Evolutionary conservation across 2,329 filamentous ascomycete species (phyloP).

Genomic region (Monosporascus sp.): DNA sequence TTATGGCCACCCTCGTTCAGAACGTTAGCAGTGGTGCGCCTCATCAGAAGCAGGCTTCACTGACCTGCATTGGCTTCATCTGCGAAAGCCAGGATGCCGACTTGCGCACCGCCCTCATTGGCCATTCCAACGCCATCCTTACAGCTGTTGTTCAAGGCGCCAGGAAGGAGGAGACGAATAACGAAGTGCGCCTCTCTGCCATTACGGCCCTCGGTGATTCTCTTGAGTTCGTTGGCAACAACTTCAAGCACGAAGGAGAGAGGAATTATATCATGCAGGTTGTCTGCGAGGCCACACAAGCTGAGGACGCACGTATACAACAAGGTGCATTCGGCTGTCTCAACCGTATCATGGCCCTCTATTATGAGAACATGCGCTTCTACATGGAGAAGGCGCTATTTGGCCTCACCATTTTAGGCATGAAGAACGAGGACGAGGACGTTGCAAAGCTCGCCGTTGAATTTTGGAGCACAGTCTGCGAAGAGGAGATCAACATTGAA

Average conservation of each 20-base stretch:
- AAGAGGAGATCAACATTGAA: constrained; percentile 96
- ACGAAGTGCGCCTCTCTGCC: constrained; percentile 85
- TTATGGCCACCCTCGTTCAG: constrained; percentile 84
- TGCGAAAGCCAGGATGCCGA: constrained; percentile 93
- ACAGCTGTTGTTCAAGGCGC: constrained; percentile 97
- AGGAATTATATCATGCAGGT: constrained; percentile 99
- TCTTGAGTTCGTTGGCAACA: constrained; percentile 94
- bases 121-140: constrained; percentile 94
- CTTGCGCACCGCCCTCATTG: constrained; percentile 71
- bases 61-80: constrained; percentile 96
- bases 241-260: constrained; percentile 98
- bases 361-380: constrained; percentile 99
- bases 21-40: constrained; percentile 85
- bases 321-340: constrained; percentile 94
- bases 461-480: constrained; percentile 99
- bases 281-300: constrained; percentile 97
- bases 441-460: constrained; percentile 97
- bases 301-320: constrained; percentile 84
- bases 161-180: constrained; percentile 89
- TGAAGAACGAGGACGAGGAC: constrained; percentile 97
- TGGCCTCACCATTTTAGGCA: constrained; percentile 92
- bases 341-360: constrained; percentile 97
- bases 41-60: constrained; percentile 87
- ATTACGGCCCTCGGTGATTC: constrained; percentile 94
- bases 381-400: constrained; percentile 99